These are phyloP conservation scores for Diversispora eburnea DNA, from an alignment of 192 early-diverging fungal species.

Conservation along the genomic window DNA sequence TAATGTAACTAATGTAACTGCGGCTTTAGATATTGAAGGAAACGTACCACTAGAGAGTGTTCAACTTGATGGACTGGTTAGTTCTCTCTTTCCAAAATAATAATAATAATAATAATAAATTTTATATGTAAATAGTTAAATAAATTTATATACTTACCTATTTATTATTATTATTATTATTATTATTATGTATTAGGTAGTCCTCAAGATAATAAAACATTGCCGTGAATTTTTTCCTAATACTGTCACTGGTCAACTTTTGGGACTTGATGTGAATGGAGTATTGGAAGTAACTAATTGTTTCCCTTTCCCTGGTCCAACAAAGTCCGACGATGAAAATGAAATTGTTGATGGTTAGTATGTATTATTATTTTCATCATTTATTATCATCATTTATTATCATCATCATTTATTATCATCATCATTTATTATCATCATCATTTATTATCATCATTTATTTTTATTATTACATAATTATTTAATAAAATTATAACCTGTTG, in stretches of 20 bases:
- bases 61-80: slow-evolving; percentile 73
- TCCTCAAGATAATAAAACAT: slow-evolving; percentile 98
- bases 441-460: not conserved
- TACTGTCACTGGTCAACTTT: slow-evolving; percentile 84
- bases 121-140: no score
- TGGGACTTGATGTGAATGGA: slow-evolving; percentile 88
- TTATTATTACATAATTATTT: no score
- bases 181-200: slow-evolving; percentile 45
- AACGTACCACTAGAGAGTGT: slow-evolving; percentile 53
- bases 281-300: slow-evolving; percentile 91
- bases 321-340: slow-evolving; percentile 32
- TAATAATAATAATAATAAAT: not conserved
- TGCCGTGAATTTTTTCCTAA: slow-evolving; percentile 78
- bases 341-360: slow-evolving; percentile 25
- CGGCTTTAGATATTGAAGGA: slow-evolving; percentile 61
- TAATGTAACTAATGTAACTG: slow-evolving; percentile 36
- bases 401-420: not conserved
- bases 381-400: no score
- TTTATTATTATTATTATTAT: not conserved
- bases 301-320: slow-evolving; percentile 73
- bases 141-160: not conserved
- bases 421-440: not conserved
- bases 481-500: no score
- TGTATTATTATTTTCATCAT: not conserved
- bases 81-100: not conserved